Percentiles rank a stretch among this genome's conserved stretches.
phyloP scores from a whole-genome alignment of 495 filamentous ascomycete species.

The Penicillium angulare region DNA sequence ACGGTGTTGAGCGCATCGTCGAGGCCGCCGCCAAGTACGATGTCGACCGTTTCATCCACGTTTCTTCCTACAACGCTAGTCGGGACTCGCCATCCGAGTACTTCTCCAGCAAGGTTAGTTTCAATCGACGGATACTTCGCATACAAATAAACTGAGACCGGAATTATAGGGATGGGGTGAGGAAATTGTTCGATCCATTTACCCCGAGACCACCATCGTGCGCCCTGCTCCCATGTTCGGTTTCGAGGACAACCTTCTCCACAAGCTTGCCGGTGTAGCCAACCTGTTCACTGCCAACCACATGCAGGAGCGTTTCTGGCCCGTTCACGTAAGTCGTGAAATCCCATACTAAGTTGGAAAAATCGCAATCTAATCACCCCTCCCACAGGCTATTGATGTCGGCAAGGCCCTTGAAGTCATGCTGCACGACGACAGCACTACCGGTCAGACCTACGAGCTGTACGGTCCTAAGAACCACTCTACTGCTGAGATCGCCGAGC shows the following conservation, averaged over 20 bases:
- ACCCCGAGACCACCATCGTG: slow-evolving; percentile 97
- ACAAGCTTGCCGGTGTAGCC: slow-evolving; percentile 71
- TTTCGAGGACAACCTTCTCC: slow-evolving; percentile 88
- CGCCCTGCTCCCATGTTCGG: slow-evolving; percentile 92
- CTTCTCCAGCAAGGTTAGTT: slow-evolving; percentile 79
- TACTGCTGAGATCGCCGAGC: slow-evolving; percentile 76
- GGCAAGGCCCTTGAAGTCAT: slow-evolving; percentile 84
- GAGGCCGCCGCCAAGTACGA: slow-evolving; percentile 98
- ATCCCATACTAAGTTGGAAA: neutral
- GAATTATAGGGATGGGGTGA: slow-evolving; percentile 69
- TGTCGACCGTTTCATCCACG: slow-evolving; percentile 93
- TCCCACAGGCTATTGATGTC: slow-evolving; percentile 74
- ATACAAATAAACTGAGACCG: slow-evolving; percentile 15
- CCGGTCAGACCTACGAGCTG: slow-evolving; percentile 88
- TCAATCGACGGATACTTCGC: neutral
- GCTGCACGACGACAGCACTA: slow-evolving; percentile 84
- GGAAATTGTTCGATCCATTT: slow-evolving; percentile 81
- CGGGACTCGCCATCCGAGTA: slow-evolving; percentile 78
- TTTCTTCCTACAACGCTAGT: slow-evolving; percentile 92
- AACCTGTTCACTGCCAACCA: slow-evolving; percentile 89
- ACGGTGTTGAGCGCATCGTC: slow-evolving; percentile 90
- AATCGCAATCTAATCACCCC: slow-evolving; percentile 1
- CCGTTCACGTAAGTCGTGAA: slow-evolving; percentile 73
- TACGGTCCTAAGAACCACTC: slow-evolving; percentile 93
- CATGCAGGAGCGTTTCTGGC: slow-evolving; percentile 88